Base-by-base conservation (phyloP, 1,139 yeast genomes). In the Nakaseomyces kungkrabaensis region DNA sequence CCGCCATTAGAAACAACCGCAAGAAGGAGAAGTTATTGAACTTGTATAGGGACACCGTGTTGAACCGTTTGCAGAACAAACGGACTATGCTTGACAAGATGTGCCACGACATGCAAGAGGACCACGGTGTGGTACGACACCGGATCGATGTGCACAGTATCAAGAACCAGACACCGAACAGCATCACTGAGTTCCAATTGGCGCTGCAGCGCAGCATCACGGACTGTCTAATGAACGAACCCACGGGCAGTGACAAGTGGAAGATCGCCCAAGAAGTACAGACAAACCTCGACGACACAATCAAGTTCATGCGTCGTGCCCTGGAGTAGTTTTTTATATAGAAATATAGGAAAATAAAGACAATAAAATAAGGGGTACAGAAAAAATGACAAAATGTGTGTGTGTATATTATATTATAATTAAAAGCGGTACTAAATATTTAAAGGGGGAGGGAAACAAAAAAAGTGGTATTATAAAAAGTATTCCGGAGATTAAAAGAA, bases 291-390 rank as follows among this genome's bases (percentile, higher is more conserved):
- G 67, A 63, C 46, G 67, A 63, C 48, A 65, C 67, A 1, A 65
- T 65, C 4, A 64, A 60, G 48, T 65, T 65, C 52, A 65, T 65
- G 61, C 54, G 67, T 46, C 52, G 67, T 33, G 68, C 67, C 27
- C 51, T 65, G 31, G 68, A 63, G 44, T 63, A 52, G 43, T 5
- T n/a, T n/a, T n/a, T n/a, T n/a, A n/a, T n/a, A n/a, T n/a, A n/a
- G n/a, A n/a, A n/a, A n/a, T n/a, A n/a, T n/a, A n/a, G n/a, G n/a
- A n/a, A n/a, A n/a, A n/a, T n/a, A 5, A 33, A 33, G 10, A 11
- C 4, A 33, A 33, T 11, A 11, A 11, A 33, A 33, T 5, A 11
- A 17, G 22, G 22, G 22, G 22, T n/a, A 3, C 22, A 17, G 22
- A 17, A 17, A 17, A 17, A 17, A 17, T 17, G 22, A 17, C 22